Evolutionary conservation across 768 basidiomycete species (phyloP), one percentile per base, ranked within the genome.

Genomic region (Leucosporidium creatinivorum): DNA sequence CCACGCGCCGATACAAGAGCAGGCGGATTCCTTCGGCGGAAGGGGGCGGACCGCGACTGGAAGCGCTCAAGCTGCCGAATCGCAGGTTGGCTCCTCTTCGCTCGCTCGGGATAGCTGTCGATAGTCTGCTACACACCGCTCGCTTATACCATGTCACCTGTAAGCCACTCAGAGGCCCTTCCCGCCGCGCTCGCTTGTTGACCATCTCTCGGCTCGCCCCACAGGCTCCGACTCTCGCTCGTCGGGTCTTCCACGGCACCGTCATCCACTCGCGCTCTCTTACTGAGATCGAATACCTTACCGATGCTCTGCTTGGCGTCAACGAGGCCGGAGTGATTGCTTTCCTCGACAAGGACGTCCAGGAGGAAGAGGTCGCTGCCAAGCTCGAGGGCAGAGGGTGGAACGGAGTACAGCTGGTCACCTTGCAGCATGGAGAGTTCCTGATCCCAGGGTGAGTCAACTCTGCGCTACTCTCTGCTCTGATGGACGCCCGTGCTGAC

Each of bases 391-490:
- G 23, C 26, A 63, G 49, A 5, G 70, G 62, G 0, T 68, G 71
- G 68, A 30, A 23, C 0, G 68, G 47, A 1, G 65, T 48, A 8
- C 56, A 67, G 26, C 21, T 58, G 4, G 50, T 67, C 5, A 4
- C 4, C 39, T 39, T 73, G 13, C 12, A 25, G 25, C 21, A 30
- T 23, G 73, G 73, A 8, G 72, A 73, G 54, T 74, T 75, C 61
- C 8, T 73, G 31, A 73, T 72, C 17, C 73, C 73, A 23, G 75
- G 74, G 70, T 74, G 48, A 54, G 69, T 28, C 15, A n/a, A n/a
- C n/a, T n/a, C 10, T 44, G 18, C 23, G 5, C 33, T 30, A 1
- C 58, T 12, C 31, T 30, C 8, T 1, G 3, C 0, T 8, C 25
- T 54, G 31, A 13, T 55, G n/a, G 13, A 0, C 6, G n/a, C 4